A percentile compares a stretch with the other conserved stretches of the same genome.
Evolutionary conservation across 2,329 filamentous ascomycete species (phyloP).

Genomic region (Fusarium pininemorale): DNA sequence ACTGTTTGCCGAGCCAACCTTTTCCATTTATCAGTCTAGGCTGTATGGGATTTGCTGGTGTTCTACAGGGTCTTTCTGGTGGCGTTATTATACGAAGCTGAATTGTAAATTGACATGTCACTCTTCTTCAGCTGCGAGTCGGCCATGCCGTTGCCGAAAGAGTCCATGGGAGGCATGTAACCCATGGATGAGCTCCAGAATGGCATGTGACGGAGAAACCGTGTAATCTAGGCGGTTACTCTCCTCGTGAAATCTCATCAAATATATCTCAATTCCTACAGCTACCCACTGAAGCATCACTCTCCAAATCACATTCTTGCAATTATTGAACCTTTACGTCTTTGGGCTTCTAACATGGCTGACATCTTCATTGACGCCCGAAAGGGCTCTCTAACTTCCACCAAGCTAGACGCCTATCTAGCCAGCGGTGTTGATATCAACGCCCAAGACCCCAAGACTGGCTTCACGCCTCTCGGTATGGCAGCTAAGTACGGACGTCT

Average conservation of each 20-base stretch:
- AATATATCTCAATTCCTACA: not conserved
- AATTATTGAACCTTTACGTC: not conserved
- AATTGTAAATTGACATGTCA: not conserved
- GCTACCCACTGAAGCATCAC: not conserved
- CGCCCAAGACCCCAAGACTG: not conserved
- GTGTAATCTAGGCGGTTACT: not conserved
- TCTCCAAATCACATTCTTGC: not conserved
- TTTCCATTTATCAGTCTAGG: not conserved
- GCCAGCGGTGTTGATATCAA: not conserved
- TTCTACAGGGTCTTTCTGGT: no score
- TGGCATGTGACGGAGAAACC: not conserved
- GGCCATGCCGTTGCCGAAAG: not conserved
- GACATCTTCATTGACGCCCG: not conserved
- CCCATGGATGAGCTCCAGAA: fast-evolving
- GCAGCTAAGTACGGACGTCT: not conserved
- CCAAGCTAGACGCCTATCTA: not conserved
- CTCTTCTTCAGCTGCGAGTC: not conserved
- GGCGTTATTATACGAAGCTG: not conserved
- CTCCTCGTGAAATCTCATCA: not conserved
- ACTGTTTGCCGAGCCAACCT: not conserved
- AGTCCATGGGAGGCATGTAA: no score
- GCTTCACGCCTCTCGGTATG: not conserved
- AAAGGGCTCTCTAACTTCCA: not conserved
- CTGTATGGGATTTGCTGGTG: not conserved
- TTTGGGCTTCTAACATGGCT: not conserved